phyloP scores from a whole-genome alignment of 192 early-diverging fungal species.

The Haplosporangium gracile region DNA sequence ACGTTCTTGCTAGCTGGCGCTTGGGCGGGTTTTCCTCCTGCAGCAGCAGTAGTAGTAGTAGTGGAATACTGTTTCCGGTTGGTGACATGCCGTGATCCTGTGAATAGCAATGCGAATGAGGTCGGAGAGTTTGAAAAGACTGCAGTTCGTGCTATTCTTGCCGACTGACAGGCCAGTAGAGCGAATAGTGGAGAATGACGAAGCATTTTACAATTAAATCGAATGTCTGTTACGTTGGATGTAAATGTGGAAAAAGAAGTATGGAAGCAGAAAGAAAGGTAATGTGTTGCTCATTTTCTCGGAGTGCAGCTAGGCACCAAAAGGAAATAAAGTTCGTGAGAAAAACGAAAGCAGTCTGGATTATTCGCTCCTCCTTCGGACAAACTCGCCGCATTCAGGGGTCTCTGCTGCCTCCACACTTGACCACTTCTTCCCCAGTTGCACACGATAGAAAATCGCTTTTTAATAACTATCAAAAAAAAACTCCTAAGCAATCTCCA shows the following conservation, averaged over 20 bases:
- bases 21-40: background rate
- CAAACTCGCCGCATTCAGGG: background rate
- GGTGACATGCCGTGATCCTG: background rate
- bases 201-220: background rate
- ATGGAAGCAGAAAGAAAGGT: background rate
- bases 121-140: background rate
- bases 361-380: background rate
- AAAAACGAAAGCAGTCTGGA: background rate
- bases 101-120: constrained; percentile 1
- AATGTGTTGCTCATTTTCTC: background rate
- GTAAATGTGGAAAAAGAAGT: background rate
- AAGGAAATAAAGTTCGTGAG: background rate
- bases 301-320: background rate
- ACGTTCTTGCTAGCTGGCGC: constrained; percentile 28
- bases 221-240: background rate
- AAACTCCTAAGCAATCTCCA: constrained; percentile 25
- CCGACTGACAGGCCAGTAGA: background rate
- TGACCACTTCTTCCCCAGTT: background rate
- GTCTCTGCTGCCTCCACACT: background rate
- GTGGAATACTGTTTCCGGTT: constrained; percentile 1
- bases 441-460: background rate
- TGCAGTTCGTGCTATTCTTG: background rate
- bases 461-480: background rate
- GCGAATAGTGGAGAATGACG: constrained; percentile 3
- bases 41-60: background rate